Percentiles rank a stretch among this genome's conserved stretches.
Evolutionary conservation across 2,329 filamentous ascomycete species (phyloP).

Genomic region (Hymenoscyphus occultus): DNA sequence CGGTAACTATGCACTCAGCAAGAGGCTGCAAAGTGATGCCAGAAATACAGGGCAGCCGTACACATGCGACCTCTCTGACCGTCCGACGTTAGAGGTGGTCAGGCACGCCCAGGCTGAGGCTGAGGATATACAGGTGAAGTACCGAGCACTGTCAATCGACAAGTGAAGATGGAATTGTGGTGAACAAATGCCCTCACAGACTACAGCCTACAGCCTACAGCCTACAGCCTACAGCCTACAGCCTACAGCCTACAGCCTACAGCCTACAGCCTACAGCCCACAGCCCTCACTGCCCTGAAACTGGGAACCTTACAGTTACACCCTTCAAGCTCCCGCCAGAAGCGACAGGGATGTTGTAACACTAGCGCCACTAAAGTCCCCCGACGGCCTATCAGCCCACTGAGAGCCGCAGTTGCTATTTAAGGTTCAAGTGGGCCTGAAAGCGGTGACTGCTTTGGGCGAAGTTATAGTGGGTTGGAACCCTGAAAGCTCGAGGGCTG

Average conservation of each 20-base stretch:
- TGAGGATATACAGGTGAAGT: conserved; percentile 11
- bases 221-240: too few relatives aligned
- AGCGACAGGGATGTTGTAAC: neutral
- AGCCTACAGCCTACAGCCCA: too few relatives aligned
- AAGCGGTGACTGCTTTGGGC: conserved; percentile 11
- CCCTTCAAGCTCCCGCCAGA: too few relatives aligned
- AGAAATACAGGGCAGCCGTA: conserved; percentile 18
- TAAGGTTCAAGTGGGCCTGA: conserved; percentile 17
- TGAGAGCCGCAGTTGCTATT: conserved; percentile 13
- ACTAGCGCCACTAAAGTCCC: conserved; percentile 7
- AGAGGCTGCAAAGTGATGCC: conserved; percentile 23
- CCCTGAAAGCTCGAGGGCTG: neutral
- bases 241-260: too few relatives aligned
- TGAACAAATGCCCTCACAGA: too few relatives aligned
- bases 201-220: too few relatives aligned
- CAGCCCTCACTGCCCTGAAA: too few relatives aligned
- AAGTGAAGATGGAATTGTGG: too few relatives aligned
- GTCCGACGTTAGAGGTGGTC: neutral
- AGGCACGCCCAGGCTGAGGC: conserved; percentile 17
- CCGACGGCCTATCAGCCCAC: conserved; percentile 8
- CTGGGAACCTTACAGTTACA: too few relatives aligned
- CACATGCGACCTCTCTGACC: conserved; percentile 10
- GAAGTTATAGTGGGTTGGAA: neutral
- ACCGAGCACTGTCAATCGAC: neutral
- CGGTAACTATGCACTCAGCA: conserved; percentile 21